phyloP scores from a whole-genome alignment of 1,284 basidiomycete species.

The Uromyces viciae-fabae region DNA sequence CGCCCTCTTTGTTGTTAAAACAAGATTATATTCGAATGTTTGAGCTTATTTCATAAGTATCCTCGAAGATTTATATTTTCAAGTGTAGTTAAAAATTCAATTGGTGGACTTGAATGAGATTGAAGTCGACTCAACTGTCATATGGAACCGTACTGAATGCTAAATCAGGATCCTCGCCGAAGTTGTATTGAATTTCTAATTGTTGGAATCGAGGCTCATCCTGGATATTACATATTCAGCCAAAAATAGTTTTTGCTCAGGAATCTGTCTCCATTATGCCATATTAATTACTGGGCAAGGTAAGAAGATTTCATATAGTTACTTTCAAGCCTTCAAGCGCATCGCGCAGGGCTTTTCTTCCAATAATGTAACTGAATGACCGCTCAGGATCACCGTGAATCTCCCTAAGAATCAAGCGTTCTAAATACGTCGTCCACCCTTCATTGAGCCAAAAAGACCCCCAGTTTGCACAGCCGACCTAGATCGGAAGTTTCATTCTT shows the following conservation, averaged over 20 bases:
- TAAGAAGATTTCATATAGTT: neutral
- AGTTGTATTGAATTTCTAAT: constrained; percentile 75
- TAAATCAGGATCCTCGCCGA: constrained; percentile 65
- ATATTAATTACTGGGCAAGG: neutral
- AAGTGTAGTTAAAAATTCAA: neutral
- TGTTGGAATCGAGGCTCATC: constrained; percentile 70
- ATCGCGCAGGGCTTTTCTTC: constrained; percentile 69
- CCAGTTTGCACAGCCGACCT: constrained; percentile 46
- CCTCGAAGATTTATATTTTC: no score
- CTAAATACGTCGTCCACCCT: constrained; percentile 89
- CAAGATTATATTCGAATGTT: no score
- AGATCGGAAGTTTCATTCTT: constrained; percentile 56
- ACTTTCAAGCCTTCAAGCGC: constrained; percentile 62
- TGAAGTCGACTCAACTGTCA: constrained; percentile 37
- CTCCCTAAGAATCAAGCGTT: constrained; percentile 72
- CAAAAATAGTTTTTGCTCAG: neutral
- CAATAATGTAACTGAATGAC: constrained; percentile 74
- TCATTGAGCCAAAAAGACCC: constrained; percentile 54
- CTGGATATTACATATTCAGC: neutral
- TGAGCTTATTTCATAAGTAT: neutral
- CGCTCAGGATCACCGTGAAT: constrained; percentile 75
- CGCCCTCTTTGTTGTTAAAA: constrained; percentile 59
- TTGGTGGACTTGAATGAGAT: no score
- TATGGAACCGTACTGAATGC: constrained; percentile 50
- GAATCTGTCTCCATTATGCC: neutral